phyloP scores from a whole-genome alignment of 2,329 filamentous ascomycete species.

The Colletotrichum nymphaeae region DNA sequence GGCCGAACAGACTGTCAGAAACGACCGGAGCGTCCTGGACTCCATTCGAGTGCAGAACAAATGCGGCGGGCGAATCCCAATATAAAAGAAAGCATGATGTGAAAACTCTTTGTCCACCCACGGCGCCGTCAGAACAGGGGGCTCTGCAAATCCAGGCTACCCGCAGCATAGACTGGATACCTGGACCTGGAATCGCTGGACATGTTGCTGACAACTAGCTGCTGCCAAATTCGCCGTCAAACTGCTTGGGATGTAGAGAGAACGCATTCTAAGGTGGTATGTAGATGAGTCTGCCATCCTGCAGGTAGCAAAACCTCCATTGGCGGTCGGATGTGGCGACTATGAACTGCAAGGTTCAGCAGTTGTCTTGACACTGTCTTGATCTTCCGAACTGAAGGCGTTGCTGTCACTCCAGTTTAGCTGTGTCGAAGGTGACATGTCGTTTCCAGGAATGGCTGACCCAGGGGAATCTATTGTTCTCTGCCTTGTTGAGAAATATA shows the following conservation, averaged over 20 bases:
- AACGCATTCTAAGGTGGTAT: not conserved
- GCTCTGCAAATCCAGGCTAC: not conserved
- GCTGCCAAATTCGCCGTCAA: not conserved
- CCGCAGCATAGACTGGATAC: not conserved
- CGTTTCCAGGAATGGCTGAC: not conserved
- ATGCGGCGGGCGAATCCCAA: slow-evolving; percentile 14
- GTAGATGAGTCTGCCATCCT: not conserved
- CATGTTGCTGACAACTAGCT: not conserved
- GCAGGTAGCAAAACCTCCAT: not conserved
- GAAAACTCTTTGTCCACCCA: not conserved
- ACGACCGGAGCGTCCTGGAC: slow-evolving; percentile 11
- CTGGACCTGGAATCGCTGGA: not conserved
- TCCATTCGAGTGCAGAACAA: slow-evolving; percentile 2
- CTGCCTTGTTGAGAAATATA: not conserved
- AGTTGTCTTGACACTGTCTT: slow-evolving; percentile 20
- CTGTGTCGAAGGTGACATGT: slow-evolving; percentile 1
- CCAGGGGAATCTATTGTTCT: not conserved
- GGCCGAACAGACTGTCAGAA: slow-evolving; percentile 22
- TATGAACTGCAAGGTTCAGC: slow-evolving; percentile 20
- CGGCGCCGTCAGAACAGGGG: not conserved
- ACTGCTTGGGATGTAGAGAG: not conserved
- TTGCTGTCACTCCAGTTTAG: not conserved
- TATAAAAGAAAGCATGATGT: slow-evolving; percentile 8
- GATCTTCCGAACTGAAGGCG: slow-evolving; percentile 4
- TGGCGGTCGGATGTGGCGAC: slow-evolving; percentile 21